A percentile compares a stretch with the other conserved stretches of the same genome.
Evolutionary conservation across 768 basidiomycete species (phyloP).

Genomic region (Termitomyces sp.): DNA sequence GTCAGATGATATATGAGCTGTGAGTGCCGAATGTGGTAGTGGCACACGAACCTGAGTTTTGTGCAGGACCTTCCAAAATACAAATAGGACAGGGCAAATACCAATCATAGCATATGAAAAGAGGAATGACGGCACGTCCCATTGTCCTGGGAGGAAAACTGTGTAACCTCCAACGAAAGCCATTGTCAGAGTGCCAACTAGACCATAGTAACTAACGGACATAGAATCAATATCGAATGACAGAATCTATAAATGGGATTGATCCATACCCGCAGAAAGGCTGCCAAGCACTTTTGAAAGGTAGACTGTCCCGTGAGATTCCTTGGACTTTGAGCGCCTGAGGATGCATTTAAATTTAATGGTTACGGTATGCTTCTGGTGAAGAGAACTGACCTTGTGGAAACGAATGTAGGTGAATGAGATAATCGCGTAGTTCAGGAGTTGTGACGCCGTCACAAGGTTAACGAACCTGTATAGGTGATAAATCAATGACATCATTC

Average conservation of each 20-base stretch:
- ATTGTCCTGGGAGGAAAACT: slow-evolving; percentile 47
- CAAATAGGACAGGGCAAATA: slow-evolving; percentile 35
- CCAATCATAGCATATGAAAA: slow-evolving; percentile 46
- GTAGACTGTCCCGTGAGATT: slow-evolving; percentile 37
- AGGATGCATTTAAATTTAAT: neutral
- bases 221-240: neutral
- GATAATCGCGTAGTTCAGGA: slow-evolving; percentile 43
- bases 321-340: slow-evolving; percentile 42
- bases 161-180: slow-evolving; percentile 43
- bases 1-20: neutral
- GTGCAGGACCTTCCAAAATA: slow-evolving; percentile 40
- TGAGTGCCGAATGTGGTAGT: neutral
- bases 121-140: slow-evolving; percentile 42
- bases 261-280: slow-evolving; percentile 42
- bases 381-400: slow-evolving; percentile 28
- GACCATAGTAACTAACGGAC: slow-evolving; percentile 36
- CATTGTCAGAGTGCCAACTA: slow-evolving; percentile 39
- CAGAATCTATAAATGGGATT: neutral
- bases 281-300: slow-evolving; percentile 43
- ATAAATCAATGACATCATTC: neutral
- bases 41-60: slow-evolving; percentile 29
- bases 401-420: slow-evolving; percentile 45
- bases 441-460: slow-evolving; percentile 42
- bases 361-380: neutral
- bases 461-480: slow-evolving; percentile 36